Evolutionary conservation across 1,139 yeast genomes (phyloP).

Genomic region (Geotrichum citri-aurantii): DNA sequence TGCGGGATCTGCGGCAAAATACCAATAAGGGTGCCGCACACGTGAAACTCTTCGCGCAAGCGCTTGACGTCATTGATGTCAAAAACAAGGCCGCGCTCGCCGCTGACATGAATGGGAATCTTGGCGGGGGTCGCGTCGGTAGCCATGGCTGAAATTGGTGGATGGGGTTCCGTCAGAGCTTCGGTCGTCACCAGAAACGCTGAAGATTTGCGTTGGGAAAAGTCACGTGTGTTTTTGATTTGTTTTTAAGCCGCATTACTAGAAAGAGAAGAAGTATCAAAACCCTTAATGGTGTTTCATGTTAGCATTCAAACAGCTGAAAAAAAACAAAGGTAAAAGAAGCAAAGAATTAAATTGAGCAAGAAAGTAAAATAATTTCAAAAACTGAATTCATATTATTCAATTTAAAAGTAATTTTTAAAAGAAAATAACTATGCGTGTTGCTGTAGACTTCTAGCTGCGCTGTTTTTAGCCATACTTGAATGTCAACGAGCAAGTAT

Average conservation of each 20-base stretch:
- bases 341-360: too few relatives aligned
- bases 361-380: too few relatives aligned
- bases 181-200: too few relatives aligned
- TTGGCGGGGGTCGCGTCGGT: constrained; percentile 5
- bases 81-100: constrained; percentile 50
- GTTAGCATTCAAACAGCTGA: too few relatives aligned
- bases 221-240: not conserved
- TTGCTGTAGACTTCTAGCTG: too few relatives aligned
- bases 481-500: too few relatives aligned
- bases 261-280: not conserved
- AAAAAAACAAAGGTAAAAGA: too few relatives aligned
- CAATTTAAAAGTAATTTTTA: too few relatives aligned
- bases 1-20: constrained; percentile 76
- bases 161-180: not conserved
- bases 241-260: not conserved
- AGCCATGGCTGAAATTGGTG: not conserved
- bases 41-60: constrained; percentile 48
- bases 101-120: constrained; percentile 39
- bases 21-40: constrained; percentile 75
- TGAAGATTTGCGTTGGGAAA: not conserved
- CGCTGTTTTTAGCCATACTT: too few relatives aligned
- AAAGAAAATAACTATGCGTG: too few relatives aligned
- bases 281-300: too few relatives aligned
- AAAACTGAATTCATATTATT: too few relatives aligned
- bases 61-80: constrained; percentile 47